Evolutionary conservation across 2,329 filamentous ascomycete genomes (phyloP), one percentile per base, ranked within the genome.

Genomic region (Blastomyces emzantsi): DNA sequence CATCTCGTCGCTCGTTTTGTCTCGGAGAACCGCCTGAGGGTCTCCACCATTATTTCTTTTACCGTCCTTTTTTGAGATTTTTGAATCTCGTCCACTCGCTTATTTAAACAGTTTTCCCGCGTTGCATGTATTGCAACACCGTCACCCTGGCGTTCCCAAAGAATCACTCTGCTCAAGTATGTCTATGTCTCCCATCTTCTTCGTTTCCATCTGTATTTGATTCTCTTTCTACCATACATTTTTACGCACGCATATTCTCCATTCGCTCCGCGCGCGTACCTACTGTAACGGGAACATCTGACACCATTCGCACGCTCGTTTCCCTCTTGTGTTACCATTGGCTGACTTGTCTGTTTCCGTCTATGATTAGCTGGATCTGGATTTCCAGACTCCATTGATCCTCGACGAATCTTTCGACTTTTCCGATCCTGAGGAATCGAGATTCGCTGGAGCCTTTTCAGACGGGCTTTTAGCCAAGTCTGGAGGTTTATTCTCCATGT

Each of bases 401-500:
- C 72, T 79, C 67, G 77, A 79, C 74, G 78, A 80, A 70, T 76
- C 77, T 56, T 73, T 76, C 66, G 77, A 79, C 67, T 75, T 78
- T 66, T 76, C 77, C 62, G 77, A 78, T 66, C 74, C 76, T 69
- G 76, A 77, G 71, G 77, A 78, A 68, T 76, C 77, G 65, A 74
- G 74, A 67, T 78, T 78, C 70, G 74, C 73, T 65, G 74, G 73
- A 69, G 74, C 74, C 62, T 76, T 77, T 72, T 78, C 80, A 73
- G 78, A 78, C 74, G 80, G 80, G 79, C 78, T 80, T 67, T 75
- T 79, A 77, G 80, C 79, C 77, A 82, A 80, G 75, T 78, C 79
- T 76, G 81, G 85, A 81, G 78, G 85, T 79, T 78, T 86, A 72
- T 79, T 90, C 78, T 86, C 88, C 78, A 92, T 92, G 89, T 88